Base-by-base conservation (phyloP, 192 early-diverging fungal genomes). In the Podila clonocystis region DNA sequence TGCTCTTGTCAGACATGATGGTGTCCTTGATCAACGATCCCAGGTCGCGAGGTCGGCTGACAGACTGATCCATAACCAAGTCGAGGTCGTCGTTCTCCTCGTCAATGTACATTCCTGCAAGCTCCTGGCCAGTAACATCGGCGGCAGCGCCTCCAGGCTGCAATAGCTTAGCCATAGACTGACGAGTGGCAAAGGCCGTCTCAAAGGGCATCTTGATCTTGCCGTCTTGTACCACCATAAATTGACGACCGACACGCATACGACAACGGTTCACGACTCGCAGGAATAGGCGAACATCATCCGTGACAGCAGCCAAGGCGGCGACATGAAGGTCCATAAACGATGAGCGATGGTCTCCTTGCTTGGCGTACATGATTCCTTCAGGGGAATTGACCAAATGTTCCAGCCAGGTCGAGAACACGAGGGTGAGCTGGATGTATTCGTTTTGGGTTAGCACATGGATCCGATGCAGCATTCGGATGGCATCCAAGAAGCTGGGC, bases 221-320 rank as follows among this genome's bases (percentile, higher is more conserved):
- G 24, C 71, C 72, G 60, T 82, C 72, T 50, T 82, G 72, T 19
- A 77, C 52, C 9, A 82, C 65, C 73, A 79, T 78, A 63, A 90
- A 90, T 55, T 89, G 87, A 38, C 88, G 88, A 24, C 88, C 88
- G n/a, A 91, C 86, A 9, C 89, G 73, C 89, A 91, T 91, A 12
- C 89, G 84, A 55, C 82, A 86, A 63, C 89, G 68, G 68, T 88
- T 91, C 41, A 85, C 83, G 4, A 91, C 84, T 30, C 89, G 70
- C 19, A 89, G 58, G 62, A 85, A 89, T 12, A 89, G 66, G 29
- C 89, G 73, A 6, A 88, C 79, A 66, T 91, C 89, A 36, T 89
- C 83, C 22, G 85, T 85, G 58, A 91, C 87, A 5, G 86, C 85
- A 50, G 89, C 85, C 63, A 91, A 49, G 11, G 89, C 62, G 3